phyloP scores from a whole-genome alignment of 768 basidiomycete genomes.

The Amyloporia xantha region DNA sequence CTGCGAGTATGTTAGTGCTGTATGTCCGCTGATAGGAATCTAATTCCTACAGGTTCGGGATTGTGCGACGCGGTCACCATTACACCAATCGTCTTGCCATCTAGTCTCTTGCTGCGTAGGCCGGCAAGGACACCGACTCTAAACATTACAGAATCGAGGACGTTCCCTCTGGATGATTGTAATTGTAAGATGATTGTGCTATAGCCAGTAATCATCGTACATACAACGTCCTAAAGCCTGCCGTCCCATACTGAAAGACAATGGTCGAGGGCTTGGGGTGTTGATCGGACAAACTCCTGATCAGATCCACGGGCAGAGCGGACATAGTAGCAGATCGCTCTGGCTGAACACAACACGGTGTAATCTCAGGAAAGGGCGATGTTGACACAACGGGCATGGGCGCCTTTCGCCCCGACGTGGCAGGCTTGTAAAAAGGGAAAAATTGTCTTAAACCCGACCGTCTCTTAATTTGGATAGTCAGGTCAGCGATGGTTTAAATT shows the following conservation, averaged over 20 bases:
- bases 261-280: constrained; percentile 70
- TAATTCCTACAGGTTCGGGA: constrained; percentile 71
- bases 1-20: constrained; percentile 31
- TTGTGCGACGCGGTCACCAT: constrained; percentile 99
- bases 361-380: not conserved
- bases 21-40: constrained; percentile 1
- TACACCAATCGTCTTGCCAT: constrained; percentile 88
- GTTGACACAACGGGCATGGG: too few species aligned
- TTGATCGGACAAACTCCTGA: constrained; percentile 44
- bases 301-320: constrained; percentile 28
- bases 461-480: too few species aligned
- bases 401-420: too few species aligned
- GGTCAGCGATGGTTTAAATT: too few species aligned
- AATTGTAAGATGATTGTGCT: not conserved
- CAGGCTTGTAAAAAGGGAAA: too few species aligned
- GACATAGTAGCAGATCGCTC: constrained; percentile 15
- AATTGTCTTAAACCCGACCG: too few species aligned
- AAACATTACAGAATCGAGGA: constrained; percentile 89
- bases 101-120: constrained; percentile 85
- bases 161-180: constrained; percentile 43
- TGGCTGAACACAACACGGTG: not conserved
- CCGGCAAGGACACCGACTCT: constrained; percentile 87
- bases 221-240: constrained; percentile 88
- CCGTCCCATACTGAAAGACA: constrained; percentile 85
- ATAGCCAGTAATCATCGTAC: too few species aligned